A percentile compares a stretch with the other conserved stretches of the same genome.
Conservation (phyloP, 1,139 yeast genomes). For the Tardiomyces digboiensis region DNA sequence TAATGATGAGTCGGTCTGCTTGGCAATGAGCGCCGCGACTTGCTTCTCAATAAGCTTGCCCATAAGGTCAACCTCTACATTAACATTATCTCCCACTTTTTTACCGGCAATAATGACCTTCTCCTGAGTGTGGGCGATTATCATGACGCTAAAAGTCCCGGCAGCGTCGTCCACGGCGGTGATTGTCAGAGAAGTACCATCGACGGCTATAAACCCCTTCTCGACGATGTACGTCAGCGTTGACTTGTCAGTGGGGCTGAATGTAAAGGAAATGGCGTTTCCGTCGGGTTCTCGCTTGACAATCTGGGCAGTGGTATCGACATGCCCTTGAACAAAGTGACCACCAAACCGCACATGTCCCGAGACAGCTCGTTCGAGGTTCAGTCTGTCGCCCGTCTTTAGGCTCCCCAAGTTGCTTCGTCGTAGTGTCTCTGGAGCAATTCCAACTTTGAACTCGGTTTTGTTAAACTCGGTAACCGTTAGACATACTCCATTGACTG, state of each 20-base stretch:
- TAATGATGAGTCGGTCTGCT: conserved; percentile 28
- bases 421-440: conserved; percentile 87
- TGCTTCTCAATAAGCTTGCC: conserved; percentile 91
- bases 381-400: conserved; percentile 51
- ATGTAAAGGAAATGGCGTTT: conserved; percentile 69
- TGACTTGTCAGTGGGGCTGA: conserved; percentile 54
- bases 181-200: conserved; percentile 91
- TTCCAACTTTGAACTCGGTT: conserved; percentile 72
- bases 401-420: conserved; percentile 67
- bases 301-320: conserved; percentile 78
- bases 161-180: conserved; percentile 54
- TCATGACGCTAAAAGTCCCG: conserved; percentile 69
- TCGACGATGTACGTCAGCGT: conserved; percentile 75
- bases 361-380: conserved; percentile 83
- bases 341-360: conserved; percentile 89
- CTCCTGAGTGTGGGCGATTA: conserved; percentile 85
- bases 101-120: conserved; percentile 69
- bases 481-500: conserved; percentile 81
- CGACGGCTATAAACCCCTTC: conserved; percentile 86
- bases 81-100: conserved; percentile 53
- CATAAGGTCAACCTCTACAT: conserved; percentile 88
- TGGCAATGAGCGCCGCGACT: conserved; percentile 49
- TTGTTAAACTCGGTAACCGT: conserved; percentile 77
- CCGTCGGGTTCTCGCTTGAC: conserved; percentile 50
- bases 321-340: conserved; percentile 96